Evolutionary conservation across 2,329 filamentous ascomycete species (phyloP), one percentile per base, ranked within the genome.

Genomic region (Cryoendolithus antarcticus): DNA sequence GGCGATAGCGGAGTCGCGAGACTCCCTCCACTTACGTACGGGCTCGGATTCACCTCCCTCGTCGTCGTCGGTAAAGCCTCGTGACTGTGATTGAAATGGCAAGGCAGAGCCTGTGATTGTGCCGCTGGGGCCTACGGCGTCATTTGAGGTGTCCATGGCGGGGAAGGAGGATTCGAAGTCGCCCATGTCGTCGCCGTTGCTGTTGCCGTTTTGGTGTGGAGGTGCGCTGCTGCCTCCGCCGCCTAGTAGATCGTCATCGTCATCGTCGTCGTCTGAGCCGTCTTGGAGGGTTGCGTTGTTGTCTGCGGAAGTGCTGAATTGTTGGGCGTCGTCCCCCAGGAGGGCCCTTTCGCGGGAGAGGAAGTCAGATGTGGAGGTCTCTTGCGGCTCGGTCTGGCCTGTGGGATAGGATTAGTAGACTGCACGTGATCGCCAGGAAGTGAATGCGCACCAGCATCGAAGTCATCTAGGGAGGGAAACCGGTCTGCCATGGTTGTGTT

Each of bases 111-210:
- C 83, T 39, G 86, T 96, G 60, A 95, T 86, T 47, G 78, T 79
- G 50, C 81, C 82, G 48, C 80, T 80, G 37, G 82, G 77, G 44
- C 78, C 79, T 62, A 86, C 77, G 56, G 72, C 71, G 65, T 88
- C 75, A 56, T 86, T 86, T 62, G 67, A 63, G 35, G 71, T 75
- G 53, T 78, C 74, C 49, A 98, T 77, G 41, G 86, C 84, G 24
- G 91, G 91, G 62, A 94, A 98, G 46, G 86, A 86, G 60, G 77
- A 85, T 65, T 94, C 84, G 53, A 96, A 96, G 46, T 71, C 71
- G 33, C 65, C 63, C 48, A 76, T 67, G 39, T 54, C 53, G 44
- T 57, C 51, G 10, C 37, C 41, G 11, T 30, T 40, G n/a, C 24
- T 32, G 32, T 45, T 45, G 39, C 40, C 42, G 38, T 47, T 45